Evolutionary conservation across 495 filamentous ascomycete genomes (phyloP), one percentile per base, ranked within the genome.

Genomic region (Xeromyces bisporus): DNA sequence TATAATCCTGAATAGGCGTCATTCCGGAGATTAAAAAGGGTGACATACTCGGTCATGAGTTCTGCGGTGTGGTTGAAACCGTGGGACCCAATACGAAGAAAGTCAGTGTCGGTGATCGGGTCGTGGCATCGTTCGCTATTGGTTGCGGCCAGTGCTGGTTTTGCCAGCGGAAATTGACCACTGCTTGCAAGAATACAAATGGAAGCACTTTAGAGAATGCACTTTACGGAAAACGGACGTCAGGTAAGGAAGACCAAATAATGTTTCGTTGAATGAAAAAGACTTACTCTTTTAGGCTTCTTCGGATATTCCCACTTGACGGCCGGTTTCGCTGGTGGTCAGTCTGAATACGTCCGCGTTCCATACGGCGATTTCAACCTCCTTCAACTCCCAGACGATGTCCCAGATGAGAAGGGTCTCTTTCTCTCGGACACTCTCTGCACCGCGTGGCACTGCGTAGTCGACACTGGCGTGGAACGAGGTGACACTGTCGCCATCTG

Each of bases 1-100:
- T n/a, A n/a, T n/a, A 41, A 15, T 5, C 11, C 7, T 29, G 7
- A 28, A 0, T 21, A 62, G 62, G 73, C 16, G 50, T 58, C 12
- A 66, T 92, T 15, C 54, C 86, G 3, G 65, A 91, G 43, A 40
- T 92, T 21, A 56, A 76, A 38, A 77, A 80, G 41, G 83, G 86
- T 25, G 85, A 93, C 55, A 85, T 93, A 29, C 65, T 92, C 0
- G 85, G 85, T 27, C 83, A 93, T 48, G 85, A 93, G 42, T 91
- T 83, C 57, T 85, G 77, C 44, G 85, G 85, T 25, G 53, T 82
- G 11, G 75, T 91, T 4, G 80, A 89, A 18, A 58, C 65, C 10
- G 62, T 80, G 4, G 85, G 84, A 0, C 52, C 70, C 0, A 64
- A 39, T 0, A 68, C 77, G 2, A 73, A 54, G 29, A 66, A 60